phyloP scores from a whole-genome alignment of 331 rosid genomes.

The Telfairia occidentalis region DNA sequence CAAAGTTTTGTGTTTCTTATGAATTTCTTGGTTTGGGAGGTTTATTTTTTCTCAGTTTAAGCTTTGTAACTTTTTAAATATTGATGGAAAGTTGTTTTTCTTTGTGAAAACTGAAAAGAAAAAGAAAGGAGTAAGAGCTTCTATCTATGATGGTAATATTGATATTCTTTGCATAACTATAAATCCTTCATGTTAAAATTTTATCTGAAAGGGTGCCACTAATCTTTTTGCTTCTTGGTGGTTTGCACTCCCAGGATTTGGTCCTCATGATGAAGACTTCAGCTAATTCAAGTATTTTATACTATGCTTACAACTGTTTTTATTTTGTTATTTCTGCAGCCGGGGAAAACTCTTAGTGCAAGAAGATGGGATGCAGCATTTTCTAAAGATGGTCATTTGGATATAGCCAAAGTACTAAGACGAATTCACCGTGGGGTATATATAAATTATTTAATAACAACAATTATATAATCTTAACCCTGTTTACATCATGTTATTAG shows the following conservation, averaged over 20 bases:
- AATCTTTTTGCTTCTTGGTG: background rate
- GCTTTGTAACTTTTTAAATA: no score
- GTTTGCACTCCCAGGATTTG: background rate
- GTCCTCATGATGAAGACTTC: slow-evolving; percentile 6
- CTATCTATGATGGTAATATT: background rate
- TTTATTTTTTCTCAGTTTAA: no score
- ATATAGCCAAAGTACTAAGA: slow-evolving; percentile 71
- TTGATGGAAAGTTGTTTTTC: background rate
- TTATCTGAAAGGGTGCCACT: background rate
- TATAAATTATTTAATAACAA: background rate
- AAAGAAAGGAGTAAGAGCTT: background rate
- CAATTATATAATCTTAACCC: background rate
- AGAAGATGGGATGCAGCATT: slow-evolving; percentile 88
- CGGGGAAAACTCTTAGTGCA: slow-evolving; percentile 82
- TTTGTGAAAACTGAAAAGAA: background rate
- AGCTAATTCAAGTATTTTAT: background rate
- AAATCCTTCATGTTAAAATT: no score
- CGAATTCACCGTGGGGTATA: slow-evolving; percentile 88
- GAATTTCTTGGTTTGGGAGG: no score
- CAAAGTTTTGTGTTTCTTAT: no score
- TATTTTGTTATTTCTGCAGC: slow-evolving; percentile 35
- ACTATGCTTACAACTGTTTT: background rate
- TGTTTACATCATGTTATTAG: background rate
- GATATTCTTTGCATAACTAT: background rate
- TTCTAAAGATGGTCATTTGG: slow-evolving; percentile 62